Conservation (phyloP, 2,329 filamentous ascomycete species). For the Phialocephala subalpina region DNA sequence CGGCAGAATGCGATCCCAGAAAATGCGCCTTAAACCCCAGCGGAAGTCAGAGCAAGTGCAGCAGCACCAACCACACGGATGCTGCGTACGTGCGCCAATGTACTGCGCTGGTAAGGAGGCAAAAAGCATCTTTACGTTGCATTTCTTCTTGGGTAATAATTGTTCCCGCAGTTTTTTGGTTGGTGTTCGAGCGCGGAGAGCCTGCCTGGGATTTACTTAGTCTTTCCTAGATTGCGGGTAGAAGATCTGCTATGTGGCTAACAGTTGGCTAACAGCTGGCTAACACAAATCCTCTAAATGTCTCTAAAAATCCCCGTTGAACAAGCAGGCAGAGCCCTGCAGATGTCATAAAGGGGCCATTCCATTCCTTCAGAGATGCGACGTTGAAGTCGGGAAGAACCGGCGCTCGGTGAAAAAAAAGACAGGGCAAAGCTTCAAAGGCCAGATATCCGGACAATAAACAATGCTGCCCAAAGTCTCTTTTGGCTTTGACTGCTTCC, state of each 20-base stretch:
- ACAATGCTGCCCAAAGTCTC: conserved; percentile 10
- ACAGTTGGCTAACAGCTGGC: background rate
- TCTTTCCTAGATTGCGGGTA: background rate
- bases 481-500: conserved; percentile 19
- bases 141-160: too few relatives aligned
- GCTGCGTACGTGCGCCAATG: background rate
- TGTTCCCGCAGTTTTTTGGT: too few relatives aligned
- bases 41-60: background rate
- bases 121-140: too few relatives aligned
- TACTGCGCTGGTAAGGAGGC: background rate
- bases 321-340: conserved; percentile 18
- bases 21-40: background rate
- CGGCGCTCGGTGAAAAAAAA: background rate
- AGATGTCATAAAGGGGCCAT: conserved; percentile 3
- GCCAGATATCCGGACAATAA: background rate
- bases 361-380: background rate
- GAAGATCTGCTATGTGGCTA: background rate
- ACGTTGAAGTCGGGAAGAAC: background rate
- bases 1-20: conserved; percentile 12
- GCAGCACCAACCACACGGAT: background rate
- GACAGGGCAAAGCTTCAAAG: background rate
- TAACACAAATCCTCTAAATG: background rate
- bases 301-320: background rate
- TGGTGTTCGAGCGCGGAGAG: background rate
- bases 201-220: background rate